Evolutionary conservation across 805 yeast genomes (phyloP).

Genomic region (Pichia thaimueangensis): DNA sequence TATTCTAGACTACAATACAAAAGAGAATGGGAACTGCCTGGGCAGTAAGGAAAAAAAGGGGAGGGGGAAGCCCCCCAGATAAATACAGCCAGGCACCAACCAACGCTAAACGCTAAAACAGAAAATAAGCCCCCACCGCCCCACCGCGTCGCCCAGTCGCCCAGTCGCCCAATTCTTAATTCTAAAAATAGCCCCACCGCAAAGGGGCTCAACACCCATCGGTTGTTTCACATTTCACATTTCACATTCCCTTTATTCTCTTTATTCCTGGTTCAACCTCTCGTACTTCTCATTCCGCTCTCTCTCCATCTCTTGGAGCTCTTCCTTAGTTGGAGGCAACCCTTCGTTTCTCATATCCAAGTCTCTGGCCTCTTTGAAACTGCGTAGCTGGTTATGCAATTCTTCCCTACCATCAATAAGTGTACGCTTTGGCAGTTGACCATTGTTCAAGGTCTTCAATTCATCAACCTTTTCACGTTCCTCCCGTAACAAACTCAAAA

Average conservation of each 20-base stretch:
- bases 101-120: too few relatives aligned
- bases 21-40: too few relatives aligned
- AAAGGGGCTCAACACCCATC: too few relatives aligned
- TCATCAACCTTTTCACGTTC: slow-evolving; percentile 83
- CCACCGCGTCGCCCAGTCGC: too few relatives aligned
- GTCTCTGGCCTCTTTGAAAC: slow-evolving; percentile 74
- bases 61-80: too few relatives aligned
- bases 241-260: neutral
- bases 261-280: neutral
- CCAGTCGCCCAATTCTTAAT: too few relatives aligned
- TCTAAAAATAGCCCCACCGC: too few relatives aligned
- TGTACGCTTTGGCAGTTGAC: slow-evolving; percentile 81
- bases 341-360: slow-evolving; percentile 83
- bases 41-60: too few relatives aligned
- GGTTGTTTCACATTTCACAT: neutral
- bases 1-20: too few relatives aligned
- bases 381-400: slow-evolving; percentile 53
- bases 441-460: slow-evolving; percentile 65
- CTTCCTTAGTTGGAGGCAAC: slow-evolving; percentile 62
- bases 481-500: slow-evolving; percentile 83
- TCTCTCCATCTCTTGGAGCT: slow-evolving; percentile 36
- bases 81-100: too few relatives aligned
- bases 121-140: too few relatives aligned
- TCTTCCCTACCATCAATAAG: slow-evolving; percentile 79
- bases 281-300: neutral